Evolutionary conservation across 169 alveolate genomes (phyloP).

Genomic region (Babesia caballi): DNA sequence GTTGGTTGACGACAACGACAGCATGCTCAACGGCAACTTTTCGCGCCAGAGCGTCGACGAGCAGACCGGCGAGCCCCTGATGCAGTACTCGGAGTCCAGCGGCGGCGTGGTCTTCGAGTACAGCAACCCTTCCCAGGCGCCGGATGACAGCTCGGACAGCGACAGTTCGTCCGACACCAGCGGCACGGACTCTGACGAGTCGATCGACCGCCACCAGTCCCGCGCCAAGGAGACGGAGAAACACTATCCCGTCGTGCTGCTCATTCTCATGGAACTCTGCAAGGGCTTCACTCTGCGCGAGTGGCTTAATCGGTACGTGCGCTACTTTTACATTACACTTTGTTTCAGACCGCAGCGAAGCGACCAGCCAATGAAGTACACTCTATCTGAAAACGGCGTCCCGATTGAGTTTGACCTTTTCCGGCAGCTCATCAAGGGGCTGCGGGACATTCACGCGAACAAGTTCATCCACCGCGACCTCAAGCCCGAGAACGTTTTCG

Average conservation of each 20-base stretch:
- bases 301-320: slow-evolving; percentile 76
- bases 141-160: neutral
- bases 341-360: slow-evolving; percentile 48
- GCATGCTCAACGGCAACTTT: slow-evolving; percentile 2
- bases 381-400: slow-evolving; percentile 50
- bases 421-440: slow-evolving; percentile 84
- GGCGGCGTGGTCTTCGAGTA: slow-evolving; percentile 15
- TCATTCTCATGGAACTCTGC: slow-evolving; percentile 87
- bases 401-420: slow-evolving; percentile 79
- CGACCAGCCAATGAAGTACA: slow-evolving; percentile 62
- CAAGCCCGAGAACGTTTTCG: slow-evolving; percentile 88
- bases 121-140: neutral
- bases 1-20: neutral
- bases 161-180: neutral
- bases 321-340: neutral
- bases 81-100: neutral
- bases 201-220: neutral
- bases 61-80: neutral
- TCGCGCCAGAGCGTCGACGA: neutral
- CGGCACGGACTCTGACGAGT: neutral
- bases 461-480: slow-evolving; percentile 88
- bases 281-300: slow-evolving; percentile 83
- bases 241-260: slow-evolving; percentile 70
- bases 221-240: slow-evolving; percentile 1
- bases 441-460: slow-evolving; percentile 81